Evolutionary conservation across 2,329 filamentous ascomycete species (phyloP), one percentile per base, ranked within the genome.

Genomic region (Claviceps fusiformis): DNA sequence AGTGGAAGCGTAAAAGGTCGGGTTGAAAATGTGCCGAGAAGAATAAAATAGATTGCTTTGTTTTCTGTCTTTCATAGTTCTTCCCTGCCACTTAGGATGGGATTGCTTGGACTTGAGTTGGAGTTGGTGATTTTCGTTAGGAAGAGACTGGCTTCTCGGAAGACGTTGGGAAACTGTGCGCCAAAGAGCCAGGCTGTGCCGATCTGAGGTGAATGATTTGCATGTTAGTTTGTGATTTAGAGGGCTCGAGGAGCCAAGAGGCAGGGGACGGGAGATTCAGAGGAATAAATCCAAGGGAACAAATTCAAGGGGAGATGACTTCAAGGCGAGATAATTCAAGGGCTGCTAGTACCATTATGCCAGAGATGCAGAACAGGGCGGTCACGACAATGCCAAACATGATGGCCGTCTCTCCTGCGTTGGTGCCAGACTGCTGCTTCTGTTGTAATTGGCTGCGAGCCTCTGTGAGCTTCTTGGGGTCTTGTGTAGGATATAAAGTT

Each of bases 401-500:
- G 64, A 87, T 80, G 61, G 81, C 72, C 9, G 76, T 78, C 64
- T 88, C 83, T 58, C 81, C 75, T 9, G 80, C 65, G 57, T 80
- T 75, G 65, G 77, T 76, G 5, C 70, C 61, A 41, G 71, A 68
- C 58, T 79, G 70, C 55, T 73, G 66, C 52, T 62, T 64, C 58
- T 70, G 64, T 59, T 65, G 43, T 10, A 35, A 67, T 59, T 69
- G 65, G 55, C 68, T 63, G 53, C 72, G n/a, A n/a, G n/a, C n/a
- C n/a, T 70, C 43, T 70, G 63, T 15, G 41, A 81, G 68, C 58
- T 75, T 73, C 64, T 86, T 83, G 48, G 87, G 80, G 59, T 87
- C 83, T 70, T 95, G 89, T 9, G 82, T 80, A 3, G 93, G 93
- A 81, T 91, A 97, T 62, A 97, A 83, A 5, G 83, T 85, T 71